These are phyloP conservation scores for Fusarium sp. DNA, from an alignment of 2,329 filamentous ascomycete species.

Conservation along the genomic window DNA sequence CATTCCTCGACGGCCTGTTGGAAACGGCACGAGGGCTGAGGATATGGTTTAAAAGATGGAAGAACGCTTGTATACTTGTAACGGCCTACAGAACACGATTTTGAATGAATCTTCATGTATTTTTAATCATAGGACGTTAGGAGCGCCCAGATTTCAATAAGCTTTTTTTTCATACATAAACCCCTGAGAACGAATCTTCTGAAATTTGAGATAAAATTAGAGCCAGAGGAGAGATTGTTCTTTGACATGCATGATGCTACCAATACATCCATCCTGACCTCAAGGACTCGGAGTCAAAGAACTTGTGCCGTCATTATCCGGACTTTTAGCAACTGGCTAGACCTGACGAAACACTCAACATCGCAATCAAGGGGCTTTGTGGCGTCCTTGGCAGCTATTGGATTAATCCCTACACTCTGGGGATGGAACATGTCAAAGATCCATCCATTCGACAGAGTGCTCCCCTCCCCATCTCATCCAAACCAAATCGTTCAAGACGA, in stretches of 20 bases:
- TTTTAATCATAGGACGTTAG: neutral
- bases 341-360: no score
- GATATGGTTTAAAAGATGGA: constrained; percentile 27
- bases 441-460: neutral
- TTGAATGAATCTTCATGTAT: neutral
- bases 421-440: neutral
- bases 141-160: neutral
- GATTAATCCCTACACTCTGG: neutral
- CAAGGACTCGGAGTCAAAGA: no score
- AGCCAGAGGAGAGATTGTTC: no score
- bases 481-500: neutral
- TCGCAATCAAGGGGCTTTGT: no score
- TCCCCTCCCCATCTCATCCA: neutral
- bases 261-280: no score
- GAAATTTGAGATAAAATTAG: no score
- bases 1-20: constrained; percentile 36
- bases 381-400: neutral
- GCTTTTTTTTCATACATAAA: neutral
- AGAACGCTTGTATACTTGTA: neutral
- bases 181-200: neutral
- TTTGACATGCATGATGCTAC: no score
- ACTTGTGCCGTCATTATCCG: no score
- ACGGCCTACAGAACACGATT: no score
- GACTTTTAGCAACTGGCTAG: no score
- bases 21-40: constrained; percentile 8